Conservation (phyloP, 345 rosid genomes). For the Brassica carinata region DNA sequence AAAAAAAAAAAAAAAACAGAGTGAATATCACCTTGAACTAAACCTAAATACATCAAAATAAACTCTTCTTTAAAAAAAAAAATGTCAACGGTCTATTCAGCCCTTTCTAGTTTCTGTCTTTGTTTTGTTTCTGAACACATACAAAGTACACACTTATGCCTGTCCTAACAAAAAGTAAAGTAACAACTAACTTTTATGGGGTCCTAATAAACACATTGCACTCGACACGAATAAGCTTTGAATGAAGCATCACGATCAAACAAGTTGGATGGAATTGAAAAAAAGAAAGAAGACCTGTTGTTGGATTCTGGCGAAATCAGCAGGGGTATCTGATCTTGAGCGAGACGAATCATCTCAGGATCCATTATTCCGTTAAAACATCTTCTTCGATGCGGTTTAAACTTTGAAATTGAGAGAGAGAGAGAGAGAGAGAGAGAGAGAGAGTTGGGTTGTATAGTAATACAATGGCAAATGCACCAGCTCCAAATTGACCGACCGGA, state of each 20-base stretch:
- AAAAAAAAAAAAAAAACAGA: not conserved
- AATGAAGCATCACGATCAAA: not conserved
- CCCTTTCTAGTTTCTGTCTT: not conserved
- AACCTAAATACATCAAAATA: too few relatives aligned
- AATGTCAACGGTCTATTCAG: too few relatives aligned
- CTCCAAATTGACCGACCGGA: too few relatives aligned
- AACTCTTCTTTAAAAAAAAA: too few relatives aligned
- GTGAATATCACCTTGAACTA: too few relatives aligned
- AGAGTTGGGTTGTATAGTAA: too few relatives aligned
- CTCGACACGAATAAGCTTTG: not conserved
- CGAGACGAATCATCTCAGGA: constrained; percentile 84
- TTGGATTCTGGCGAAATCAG: constrained; percentile 71
- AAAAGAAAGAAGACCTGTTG: constrained; percentile 48
- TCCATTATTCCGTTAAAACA: constrained; percentile 92
- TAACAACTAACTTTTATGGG: not conserved
- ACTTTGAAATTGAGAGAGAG: not conserved
- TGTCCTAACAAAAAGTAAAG: not conserved
- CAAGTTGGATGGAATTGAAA: not conserved
- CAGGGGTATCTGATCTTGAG: constrained; percentile 96
- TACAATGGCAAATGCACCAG: too few relatives aligned
- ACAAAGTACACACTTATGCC: not conserved
- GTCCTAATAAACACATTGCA: constrained; percentile 5
- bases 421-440: too few relatives aligned
- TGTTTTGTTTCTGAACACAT: not conserved
- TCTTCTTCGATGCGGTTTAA: not conserved